These are phyloP conservation scores for Starmera stellimalicola DNA, from an alignment of 1,139 yeast genomes.

Conservation along the genomic window DNA sequence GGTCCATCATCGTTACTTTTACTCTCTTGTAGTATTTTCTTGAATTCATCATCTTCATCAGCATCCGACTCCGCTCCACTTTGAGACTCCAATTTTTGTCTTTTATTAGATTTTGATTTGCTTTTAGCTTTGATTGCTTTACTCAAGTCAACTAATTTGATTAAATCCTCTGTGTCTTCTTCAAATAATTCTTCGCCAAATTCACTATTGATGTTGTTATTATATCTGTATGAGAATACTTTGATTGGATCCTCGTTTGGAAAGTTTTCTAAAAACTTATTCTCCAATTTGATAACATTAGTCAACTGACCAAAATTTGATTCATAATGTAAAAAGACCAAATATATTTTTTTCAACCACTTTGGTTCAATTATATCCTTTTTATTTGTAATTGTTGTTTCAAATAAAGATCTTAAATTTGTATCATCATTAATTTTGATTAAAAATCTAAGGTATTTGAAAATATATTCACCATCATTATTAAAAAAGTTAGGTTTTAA, in stretches of 20 bases:
- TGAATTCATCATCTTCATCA: neutral
- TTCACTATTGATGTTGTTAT: constrained; percentile 17
- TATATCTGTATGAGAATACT: constrained; percentile 30
- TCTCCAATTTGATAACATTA: constrained; percentile 58
- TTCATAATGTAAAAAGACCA: constrained; percentile 43
- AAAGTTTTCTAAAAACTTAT: constrained; percentile 55
- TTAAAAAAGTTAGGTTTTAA: constrained; percentile 36
- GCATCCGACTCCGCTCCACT: neutral
- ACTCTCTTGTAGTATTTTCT: neutral
- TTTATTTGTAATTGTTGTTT: constrained; percentile 36
- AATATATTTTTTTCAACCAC: constrained; percentile 33
- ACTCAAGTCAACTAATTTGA: constrained; percentile 13
- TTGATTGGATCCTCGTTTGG: constrained; percentile 38
- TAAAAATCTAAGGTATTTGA: constrained; percentile 65
- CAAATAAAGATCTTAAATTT: constrained; percentile 76
- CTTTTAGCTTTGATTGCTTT: constrained; percentile 2
- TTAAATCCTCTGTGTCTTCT: constrained; percentile 13
- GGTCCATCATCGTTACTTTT: neutral
- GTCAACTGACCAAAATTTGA: constrained; percentile 56
- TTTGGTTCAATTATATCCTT: constrained; percentile 15
- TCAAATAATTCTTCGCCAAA: constrained; percentile 17
- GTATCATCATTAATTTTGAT: constrained; percentile 67
- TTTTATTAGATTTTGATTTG: neutral
- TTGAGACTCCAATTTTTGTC: neutral
- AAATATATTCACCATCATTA: constrained; percentile 51